Evolutionary conservation across 306 rosid genomes (phyloP), one percentile per base, ranked within the genome.

Genomic region (Astragalus membranaceus): DNA sequence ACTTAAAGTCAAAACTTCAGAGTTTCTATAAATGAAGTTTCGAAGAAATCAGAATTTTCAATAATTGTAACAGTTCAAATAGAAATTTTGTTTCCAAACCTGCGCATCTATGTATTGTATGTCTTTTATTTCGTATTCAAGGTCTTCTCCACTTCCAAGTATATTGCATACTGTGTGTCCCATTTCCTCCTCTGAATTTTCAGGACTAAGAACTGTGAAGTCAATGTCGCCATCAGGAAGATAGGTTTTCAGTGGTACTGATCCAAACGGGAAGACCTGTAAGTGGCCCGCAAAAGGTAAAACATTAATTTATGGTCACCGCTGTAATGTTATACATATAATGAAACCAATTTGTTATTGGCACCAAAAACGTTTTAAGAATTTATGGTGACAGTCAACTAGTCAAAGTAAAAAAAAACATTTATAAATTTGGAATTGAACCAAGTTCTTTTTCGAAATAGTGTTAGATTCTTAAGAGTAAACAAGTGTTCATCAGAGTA

Each of bases 191-290:
- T 76, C 87, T 44, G 6, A 26, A 36, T 49, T 66, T 68, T 75
- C 84, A 61, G 55, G 80, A 74, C 85, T 73, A 68, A 87, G 74
- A 68, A 73, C 79, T 50, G 89, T 85, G 69, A 89, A 68, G 81
- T 89, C 96, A 74, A 89, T 76, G 74, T 89, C 96, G 50, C 96
- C 96, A 52, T 89, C 96, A 17, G 96, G 92, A 78, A 89, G 88
- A 77, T 89, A 89, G 52, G 92, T 77, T 73, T 83, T 89, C 15
- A 89, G 81, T 2, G 96, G 92, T 51, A 84, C 85, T 39, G 96
- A 89, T 16, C 96, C 96, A 44, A 87, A 87, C 64, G 84, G 64
- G 10, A 85, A 80, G 69, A 85, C 92, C 96, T 89, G 89, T 10
- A 71, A 55, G 29, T 61, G 55, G 56, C 60, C 44, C 74, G 75